These are phyloP conservation scores for Ophiostoma himal-ulmi DNA, from an alignment of 2,329 filamentous ascomycete species.

Conservation along the genomic window DNA sequence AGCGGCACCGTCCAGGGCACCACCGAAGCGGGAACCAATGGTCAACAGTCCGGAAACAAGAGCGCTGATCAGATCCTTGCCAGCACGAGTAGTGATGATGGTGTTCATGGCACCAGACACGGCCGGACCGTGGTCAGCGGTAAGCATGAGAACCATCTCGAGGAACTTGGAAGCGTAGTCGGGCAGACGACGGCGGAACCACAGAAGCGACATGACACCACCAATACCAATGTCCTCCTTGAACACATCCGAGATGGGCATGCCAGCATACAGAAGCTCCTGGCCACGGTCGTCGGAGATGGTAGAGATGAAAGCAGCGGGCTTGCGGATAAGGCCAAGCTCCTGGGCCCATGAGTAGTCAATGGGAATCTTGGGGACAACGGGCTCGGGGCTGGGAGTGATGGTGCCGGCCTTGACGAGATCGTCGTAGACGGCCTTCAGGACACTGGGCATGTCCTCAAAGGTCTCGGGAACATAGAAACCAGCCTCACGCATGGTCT, in stretches of 20 bases:
- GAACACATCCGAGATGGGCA: slow-evolving; percentile 99
- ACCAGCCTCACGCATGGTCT: slow-evolving; percentile 89
- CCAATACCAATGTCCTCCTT: slow-evolving; percentile 97
- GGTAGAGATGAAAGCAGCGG: slow-evolving; percentile 98
- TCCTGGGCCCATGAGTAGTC: slow-evolving; percentile 99
- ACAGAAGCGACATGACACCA: slow-evolving; percentile 98
- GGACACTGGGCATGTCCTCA: slow-evolving; percentile 77
- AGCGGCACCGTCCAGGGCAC: slow-evolving; percentile 93
- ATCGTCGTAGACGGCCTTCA: slow-evolving; percentile 80
- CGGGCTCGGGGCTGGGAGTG: slow-evolving; percentile 78
- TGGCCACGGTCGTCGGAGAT: slow-evolving; percentile 99
- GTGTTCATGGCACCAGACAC: slow-evolving; percentile 99
- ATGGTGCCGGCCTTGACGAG: slow-evolving; percentile 81
- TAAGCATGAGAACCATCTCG: slow-evolving; percentile 99
- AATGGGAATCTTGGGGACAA: slow-evolving; percentile 97
- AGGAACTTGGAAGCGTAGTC: slow-evolving; percentile 97
- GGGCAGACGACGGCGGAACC: slow-evolving; percentile 97
- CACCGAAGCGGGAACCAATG: slow-evolving; percentile 96
- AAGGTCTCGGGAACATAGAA: slow-evolving; percentile 95
- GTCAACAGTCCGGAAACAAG: slow-evolving; percentile 95
- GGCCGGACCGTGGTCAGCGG: slow-evolving; percentile 95
- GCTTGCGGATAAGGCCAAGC: slow-evolving; percentile 98
- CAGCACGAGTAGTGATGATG: slow-evolving; percentile 98
- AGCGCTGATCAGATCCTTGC: slow-evolving; percentile 95
- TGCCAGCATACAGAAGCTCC: slow-evolving; percentile 95